Evolutionary conservation across 1,139 yeast genomes (phyloP), one percentile per base, ranked within the genome.

Genomic region (Lodderomyces pseudojiufengensis): DNA sequence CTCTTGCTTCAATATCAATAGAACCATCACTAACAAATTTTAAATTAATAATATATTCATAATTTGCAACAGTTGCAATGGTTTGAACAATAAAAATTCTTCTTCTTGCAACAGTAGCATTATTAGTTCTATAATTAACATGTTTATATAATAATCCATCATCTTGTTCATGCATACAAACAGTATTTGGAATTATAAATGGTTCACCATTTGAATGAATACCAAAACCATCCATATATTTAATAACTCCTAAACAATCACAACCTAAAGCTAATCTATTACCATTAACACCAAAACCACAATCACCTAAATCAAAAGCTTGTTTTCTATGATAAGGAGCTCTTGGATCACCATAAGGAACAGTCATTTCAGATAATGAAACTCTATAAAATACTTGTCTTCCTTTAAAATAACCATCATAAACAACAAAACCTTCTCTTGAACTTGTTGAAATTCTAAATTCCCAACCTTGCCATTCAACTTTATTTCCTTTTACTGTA

Each of bases 141-240:
- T 86, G 95, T 70, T 86, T 84, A 73, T 79, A 83, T 54, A 83
- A 67, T 48, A 86, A 67, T 54, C 95, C 67, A 42, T 61, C 63
- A 57, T 86, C 95, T 63, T 84, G 95, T 63, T 86, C 95, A 57
- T 86, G 95, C 81, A 86, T 73, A 70, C 95, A 86, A 38, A 86
- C 76, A 32, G 90, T 83, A 59, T 80, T 82, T 54, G 86, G 81
- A 45, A 82, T 67, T 40, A 77, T 63, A 43, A 63, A 64, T 38
- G 87, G 84, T 42, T 75, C 78, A 58, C 95, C 95, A 38, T 69
- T 65, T 32, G 75, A 69, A 52, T 78, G 72, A 43, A 76, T 70
- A 46, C 80, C 72, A 47, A 70, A 59, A 41, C 83, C 82, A 54
- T 84, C 90, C 54, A 85, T 62, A 66, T 86, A 86, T 58, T 84